Base-by-base conservation (phyloP, 306 rosid species). In the Boehmeria nivea region DNA sequence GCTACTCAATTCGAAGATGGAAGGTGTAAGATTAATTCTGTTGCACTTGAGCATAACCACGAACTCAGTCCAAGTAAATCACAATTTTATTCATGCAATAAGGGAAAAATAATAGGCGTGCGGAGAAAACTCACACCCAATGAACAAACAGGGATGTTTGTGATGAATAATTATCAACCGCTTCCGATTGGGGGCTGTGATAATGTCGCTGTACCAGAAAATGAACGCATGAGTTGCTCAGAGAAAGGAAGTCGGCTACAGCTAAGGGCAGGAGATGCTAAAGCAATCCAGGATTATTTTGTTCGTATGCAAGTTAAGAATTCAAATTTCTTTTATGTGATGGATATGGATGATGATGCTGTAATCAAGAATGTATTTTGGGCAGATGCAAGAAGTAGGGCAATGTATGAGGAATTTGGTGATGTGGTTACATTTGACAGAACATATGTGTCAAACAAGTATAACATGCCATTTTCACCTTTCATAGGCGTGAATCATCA, bases 361-460 rank as follows among this genome's bases (percentile, higher is more conserved):
- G 48, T 21, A 7, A n/a, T 62, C 47, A 62, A 39, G 24, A 62
- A 62, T 10, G 17, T 62, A 1, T 62, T 62, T 25, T 51, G 67
- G 67, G 51, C 16, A 22, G 51, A 62, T 51, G 67, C 59, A 37
- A 39, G 51, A 24, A 62, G 67, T 51, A 25, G 43, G 18, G 57
- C 14, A 12, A 21, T 54, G 16, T 62, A 10, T 51, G 67, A 62
- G 51, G 67, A 50, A n/a, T 62, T 62, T 40, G 59, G 59, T n/a
- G 67, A 62, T 13, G 59, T 39, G 12, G 25, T 62, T 13, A 23
- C 67, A n/a, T 39, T 62, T 40, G 67, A 51, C 39, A 39, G 39
- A 10, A 51, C 59, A 40, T 61, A 12, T 37, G 38, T 61, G 26
- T 34, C 58, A 25, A 39, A 50, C 12, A 61, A 37, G 34, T 61